Evolutionary conservation across 129 eudicot species (phyloP), one percentile per base, ranked within the genome.

Genomic region (Pulicaria dysenterica): DNA sequence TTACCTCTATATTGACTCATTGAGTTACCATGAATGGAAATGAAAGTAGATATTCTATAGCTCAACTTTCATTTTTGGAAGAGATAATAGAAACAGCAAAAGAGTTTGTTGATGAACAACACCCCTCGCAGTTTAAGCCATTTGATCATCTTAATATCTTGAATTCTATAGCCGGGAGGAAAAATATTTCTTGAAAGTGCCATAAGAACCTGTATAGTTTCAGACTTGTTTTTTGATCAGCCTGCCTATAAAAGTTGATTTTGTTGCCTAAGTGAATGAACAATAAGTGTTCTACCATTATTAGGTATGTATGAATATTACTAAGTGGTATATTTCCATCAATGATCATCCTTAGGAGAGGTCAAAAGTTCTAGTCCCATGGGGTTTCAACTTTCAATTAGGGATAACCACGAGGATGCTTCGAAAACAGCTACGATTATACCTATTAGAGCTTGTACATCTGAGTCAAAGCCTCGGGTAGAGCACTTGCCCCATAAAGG

Each of bases 91-190:
- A 87, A 60, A 83, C 89, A 47, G 95, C 97, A 24, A 77, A 83
- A 54, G 97, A 90, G 78, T 70, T 90, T 14, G 87, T 87, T 12
- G 97, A 85, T 37, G 89, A 87, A n/a, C 86, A 85, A 11, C 87
- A 87, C 46, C 97, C 97, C 4, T 63, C 79, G 72, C 78, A 65
- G 50, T 90, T 54, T 68, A 83, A 87, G 79, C 85, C 95, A n/a
- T 90, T 90, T 69, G 83, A 85, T 74, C 89, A 87, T 80, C 78
- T 83, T 38, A 79, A 31, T 90, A 75, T 78, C 95, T 90, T 10
- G 80, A 77, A 0, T 90, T 90, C 59, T 90, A 68, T 73, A 80
- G 76, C 86, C 50, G 64, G 73, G 87, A 66, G 62, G 91, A 86
- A 67, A 86, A 86, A 73, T 85, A 16, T 83, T 68, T 51, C 91